Evolutionary conservation across 108 stramenopile species (phyloP), one percentile per base, ranked within the genome.

Genomic region (Discostella pseudostelligera): DNA sequence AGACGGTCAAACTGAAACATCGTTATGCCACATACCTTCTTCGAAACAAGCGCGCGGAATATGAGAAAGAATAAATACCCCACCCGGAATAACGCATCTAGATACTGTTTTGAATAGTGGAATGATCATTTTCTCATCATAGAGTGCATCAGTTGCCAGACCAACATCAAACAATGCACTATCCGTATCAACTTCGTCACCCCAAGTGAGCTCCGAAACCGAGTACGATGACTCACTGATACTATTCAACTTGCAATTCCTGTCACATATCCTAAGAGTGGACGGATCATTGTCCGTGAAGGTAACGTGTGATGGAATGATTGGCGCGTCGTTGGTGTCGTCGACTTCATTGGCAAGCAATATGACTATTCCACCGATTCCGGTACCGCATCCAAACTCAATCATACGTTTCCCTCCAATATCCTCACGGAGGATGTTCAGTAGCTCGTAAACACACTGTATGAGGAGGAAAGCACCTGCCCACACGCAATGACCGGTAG

Each of bases 401-500:
- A 62, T 62, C 2, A 62, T 25, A 4, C 25, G 29, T 29, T 62
- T 62, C 13, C 39, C 39, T 24, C 26, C 46, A 25, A 62, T 20
- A 13, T 46, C 44, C n/a, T n/a, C n/a, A n/a, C n/a, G n/a, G n/a
- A n/a, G n/a, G 19, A 20, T 28, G 47, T 62, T 46, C 42, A 13
- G 4, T 26, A 62, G 7, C 22, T 62, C 44, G 0, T 62, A 12
- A 29, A 62, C 24, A 25, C 61, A 29, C 11, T 26, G 29, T 9
- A 62, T 47, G 2, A 62, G 28, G 10, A 62, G 44, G 26, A 48
- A 28, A 26, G 61, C 61, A 13, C 61, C 61, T 12, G 44, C 44
- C 61, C 61, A 62, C 12, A 62, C 61, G 14, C 61, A 62, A 29
- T 62, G 61, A 32, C 61, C 61, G 17, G 61, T 62, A 4, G 61